These are phyloP conservation scores for Plenodomus lindquistii DNA, from an alignment of 2,329 filamentous ascomycete genomes.

Conservation along the genomic window DNA sequence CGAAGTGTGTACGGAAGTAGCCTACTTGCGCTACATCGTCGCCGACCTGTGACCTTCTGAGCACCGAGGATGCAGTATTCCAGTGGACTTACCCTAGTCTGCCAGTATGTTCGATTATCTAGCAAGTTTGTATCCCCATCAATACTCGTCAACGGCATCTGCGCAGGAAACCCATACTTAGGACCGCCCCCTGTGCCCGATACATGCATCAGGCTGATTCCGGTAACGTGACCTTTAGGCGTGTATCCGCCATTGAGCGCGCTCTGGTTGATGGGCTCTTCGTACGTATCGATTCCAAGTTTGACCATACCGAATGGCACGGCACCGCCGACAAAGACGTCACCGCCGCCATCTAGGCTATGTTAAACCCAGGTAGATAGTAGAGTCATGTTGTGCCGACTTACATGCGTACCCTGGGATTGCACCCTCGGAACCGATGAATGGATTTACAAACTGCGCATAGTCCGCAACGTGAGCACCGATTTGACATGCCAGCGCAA, in stretches of 20 bases:
- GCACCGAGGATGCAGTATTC: neutral
- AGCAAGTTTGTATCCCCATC: conserved; percentile 48
- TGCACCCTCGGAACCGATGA: conserved; percentile 54
- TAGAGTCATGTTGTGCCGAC: neutral
- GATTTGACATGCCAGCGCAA: conserved; percentile 1
- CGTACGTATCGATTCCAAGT: conserved; percentile 46
- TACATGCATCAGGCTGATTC: conserved; percentile 46
- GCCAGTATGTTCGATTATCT: conserved; percentile 50
- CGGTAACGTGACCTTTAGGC: conserved; percentile 46
- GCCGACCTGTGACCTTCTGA: conserved; percentile 18
- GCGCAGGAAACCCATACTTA: conserved; percentile 48
- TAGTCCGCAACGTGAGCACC: conserved; percentile 32
- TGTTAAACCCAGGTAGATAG: conserved; percentile 4
- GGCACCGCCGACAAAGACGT: conserved; percentile 45
- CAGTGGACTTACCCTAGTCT: conserved; percentile 34
- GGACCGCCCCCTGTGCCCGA: conserved; percentile 43
- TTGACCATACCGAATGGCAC: conserved; percentile 49
- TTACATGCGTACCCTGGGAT: conserved; percentile 45
- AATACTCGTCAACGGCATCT: conserved; percentile 48
- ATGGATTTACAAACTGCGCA: conserved; percentile 48
- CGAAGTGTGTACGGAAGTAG: conserved; percentile 41
- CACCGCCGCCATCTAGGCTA: conserved; percentile 42
- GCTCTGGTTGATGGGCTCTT: conserved; percentile 40
- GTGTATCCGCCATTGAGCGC: conserved; percentile 49
- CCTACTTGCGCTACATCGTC: conserved; percentile 42